Base-by-base conservation (phyloP, 2,329 filamentous ascomycete species). In the Alternaria metachromatica region DNA sequence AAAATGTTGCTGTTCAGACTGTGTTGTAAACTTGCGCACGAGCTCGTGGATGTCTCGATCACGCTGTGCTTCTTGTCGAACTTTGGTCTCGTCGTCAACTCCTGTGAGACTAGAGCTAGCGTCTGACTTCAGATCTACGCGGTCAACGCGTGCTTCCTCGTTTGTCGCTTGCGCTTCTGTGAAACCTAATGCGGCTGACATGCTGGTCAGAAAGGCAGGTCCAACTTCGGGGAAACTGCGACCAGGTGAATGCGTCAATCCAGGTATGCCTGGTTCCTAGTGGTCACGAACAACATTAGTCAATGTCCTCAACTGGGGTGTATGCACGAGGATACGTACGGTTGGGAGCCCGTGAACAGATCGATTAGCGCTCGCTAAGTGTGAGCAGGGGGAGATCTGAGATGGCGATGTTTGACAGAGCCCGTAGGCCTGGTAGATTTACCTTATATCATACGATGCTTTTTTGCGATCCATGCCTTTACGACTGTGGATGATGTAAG, bases 21-120 rank as follows among this genome's bases (percentile, higher is more conserved):
- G 54, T 53, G 41, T 25, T n/a, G 60, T 62, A 33, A 81, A 75
- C 13, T 74, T 76, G 60, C 79, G 76, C 13, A 81, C 83, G n/a
- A 84, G 78, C 10, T 68, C 62, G 20, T 59, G 53, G 2, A 76
- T 58, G 44, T 68, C 67, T 10, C 60, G 44, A 18, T 73, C 66
- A 10, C 64, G 66, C 15, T 69, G 54, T 45, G 61, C 13, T 7
- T 71, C 58, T 15, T 56, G 33, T 15, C 66, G 48, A 7, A 15
- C 25, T 6, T 59, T 15, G 30, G 18, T 20, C 13, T 25, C 33
- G 20, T 48, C 25, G 10, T 62, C 41, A 13, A 43, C 37, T 12
- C 10, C 57, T 10, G 57, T 55, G 44, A 50, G 37, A 10, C 60
- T 59, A 1, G 63, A 69, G 45, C 55, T 70, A 26, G 65, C 70